Base-by-base conservation (phyloP, 140 eudicot genomes). In the Cichorium intybus region DNA sequence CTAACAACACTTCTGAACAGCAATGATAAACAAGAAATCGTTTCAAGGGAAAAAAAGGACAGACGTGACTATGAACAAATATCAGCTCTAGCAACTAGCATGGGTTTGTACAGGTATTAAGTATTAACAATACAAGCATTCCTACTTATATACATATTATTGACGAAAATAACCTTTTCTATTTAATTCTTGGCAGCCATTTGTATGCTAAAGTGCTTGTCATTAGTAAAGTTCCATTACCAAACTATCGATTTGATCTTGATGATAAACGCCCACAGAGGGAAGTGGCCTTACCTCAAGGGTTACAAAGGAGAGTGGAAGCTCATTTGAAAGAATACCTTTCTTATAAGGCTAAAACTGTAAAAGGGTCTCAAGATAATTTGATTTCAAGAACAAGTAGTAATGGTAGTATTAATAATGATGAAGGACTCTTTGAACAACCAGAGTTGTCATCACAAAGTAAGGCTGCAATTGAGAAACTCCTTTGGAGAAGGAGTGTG, bases 191-290 rank as follows among this genome's bases (percentile, higher is more conserved):
- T 71, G 60, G 84, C 95, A 94, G 99, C 81, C 90, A 84, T 74
- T 75, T 87, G 62, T 94, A 94, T 76, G 50, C 75, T 45, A 94
- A 84, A 86, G 97, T 89, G 27, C 81, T 94, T 51, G 97, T 89
- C 29, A 79, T 89, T 64, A 94, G 99, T 78, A 94, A 94, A 77
- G 82, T 73, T 50, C 99, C 96, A n/a, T 75, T 94, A 76, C 99
- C 99, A 28, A 89, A 94, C 81, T 94, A 94, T 68, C 84, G 99
- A 24, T 84, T 82, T 78, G 99, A 94, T 76, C 82, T 94, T 60
- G 99, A 94, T 61, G 99, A 94, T 71, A 94, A 80, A 80, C 97
- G 99, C 29, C 99, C 99, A 1, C 97, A 79, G 68, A 84, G 99
- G 69, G 99, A 94, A 96, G 87, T 92, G 68, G 50, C 63, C 52